phyloP scores from a whole-genome alignment of 768 basidiomycete species.

The Lyophyllum shimeji region DNA sequence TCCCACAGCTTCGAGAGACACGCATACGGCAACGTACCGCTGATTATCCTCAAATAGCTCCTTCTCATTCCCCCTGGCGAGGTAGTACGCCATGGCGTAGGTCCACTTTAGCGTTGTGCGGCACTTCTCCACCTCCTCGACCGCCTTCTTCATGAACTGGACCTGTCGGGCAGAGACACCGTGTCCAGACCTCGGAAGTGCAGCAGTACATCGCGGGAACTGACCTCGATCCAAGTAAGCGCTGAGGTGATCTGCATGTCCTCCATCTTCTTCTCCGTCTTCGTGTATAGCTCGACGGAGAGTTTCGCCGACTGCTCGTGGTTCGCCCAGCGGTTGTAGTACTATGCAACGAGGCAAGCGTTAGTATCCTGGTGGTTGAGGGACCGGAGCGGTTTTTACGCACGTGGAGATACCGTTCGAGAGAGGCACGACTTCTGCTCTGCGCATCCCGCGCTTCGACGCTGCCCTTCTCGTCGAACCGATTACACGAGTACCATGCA shows the following conservation, averaged over 20 bases:
- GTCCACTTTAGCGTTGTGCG: conserved; percentile 99
- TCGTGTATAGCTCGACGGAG: conserved; percentile 85
- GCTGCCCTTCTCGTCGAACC: conserved; percentile 91
- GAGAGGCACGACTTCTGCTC: conserved; percentile 82
- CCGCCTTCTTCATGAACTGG: conserved; percentile 98
- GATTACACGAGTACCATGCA: conserved; percentile 96
- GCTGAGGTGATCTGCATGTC: conserved; percentile 94
- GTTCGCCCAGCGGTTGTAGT: conserved; percentile 99
- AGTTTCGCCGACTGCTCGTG: conserved; percentile 99
- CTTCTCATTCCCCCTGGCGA: conserved; percentile 88
- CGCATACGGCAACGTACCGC: conserved; percentile 44
- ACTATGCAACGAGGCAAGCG: conserved; percentile 46
- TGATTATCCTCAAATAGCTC: conserved; percentile 98
- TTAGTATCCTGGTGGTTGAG: neutral
- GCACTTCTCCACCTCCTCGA: conserved; percentile 87
- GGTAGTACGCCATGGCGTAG: conserved; percentile 98
- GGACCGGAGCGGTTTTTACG: conserved; percentile 26
- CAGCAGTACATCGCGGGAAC: neutral
- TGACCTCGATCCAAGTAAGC: conserved; percentile 95
- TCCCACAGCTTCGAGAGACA: neutral
- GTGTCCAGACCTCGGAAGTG: neutral
- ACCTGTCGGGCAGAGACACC: conserved; percentile 23
- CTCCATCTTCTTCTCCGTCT: conserved; percentile 99
- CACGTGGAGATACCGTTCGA: conserved; percentile 96
- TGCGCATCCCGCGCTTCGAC: conserved; percentile 90